phyloP scores from a whole-genome alignment of 2,329 filamentous ascomycete species.

The Neopestalotiopsis sp. region DNA sequence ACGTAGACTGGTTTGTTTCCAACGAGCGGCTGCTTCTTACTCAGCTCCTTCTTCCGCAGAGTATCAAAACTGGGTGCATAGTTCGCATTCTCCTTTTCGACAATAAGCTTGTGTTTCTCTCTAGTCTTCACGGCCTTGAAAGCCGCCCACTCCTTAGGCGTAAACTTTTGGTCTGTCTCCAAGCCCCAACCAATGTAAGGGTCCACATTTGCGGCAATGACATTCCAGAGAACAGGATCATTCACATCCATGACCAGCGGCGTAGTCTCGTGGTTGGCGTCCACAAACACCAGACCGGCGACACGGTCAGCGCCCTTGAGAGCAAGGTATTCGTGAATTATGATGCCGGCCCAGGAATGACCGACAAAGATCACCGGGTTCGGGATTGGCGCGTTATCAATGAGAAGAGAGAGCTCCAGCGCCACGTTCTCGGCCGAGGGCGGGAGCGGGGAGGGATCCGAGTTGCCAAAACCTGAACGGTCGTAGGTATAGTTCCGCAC shows the following conservation, averaged over 20 bases:
- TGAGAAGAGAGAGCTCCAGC: conserved; percentile 11
- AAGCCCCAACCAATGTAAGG: conserved; percentile 18
- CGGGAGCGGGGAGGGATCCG: conserved; percentile 13
- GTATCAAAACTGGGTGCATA: conserved; percentile 29
- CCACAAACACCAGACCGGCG: conserved; percentile 13
- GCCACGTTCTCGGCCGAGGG: conserved; percentile 14
- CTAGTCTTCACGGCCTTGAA: conserved; percentile 21
- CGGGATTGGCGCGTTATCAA: conserved; percentile 3
- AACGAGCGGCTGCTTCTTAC: conserved; percentile 31
- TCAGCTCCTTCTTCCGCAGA: conserved; percentile 32
- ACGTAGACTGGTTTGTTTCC: conserved; percentile 27
- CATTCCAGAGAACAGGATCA: conserved; percentile 20
- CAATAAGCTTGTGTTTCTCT: conserved; percentile 20
- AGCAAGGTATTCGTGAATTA: conserved; percentile 16
- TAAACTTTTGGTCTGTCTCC: conserved; percentile 16
- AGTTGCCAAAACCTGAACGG: conserved; percentile 16
- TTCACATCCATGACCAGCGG: conserved; percentile 17
- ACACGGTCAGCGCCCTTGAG: background rate
- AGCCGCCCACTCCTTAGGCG: conserved; percentile 11
- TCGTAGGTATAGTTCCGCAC: conserved; percentile 16
- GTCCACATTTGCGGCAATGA: conserved; percentile 15
- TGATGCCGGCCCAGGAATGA: conserved; percentile 17
- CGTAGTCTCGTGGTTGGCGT: conserved; percentile 19
- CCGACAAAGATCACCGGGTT: conserved; percentile 14
- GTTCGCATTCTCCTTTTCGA: conserved; percentile 1